Conservation (phyloP, 768 basidiomycete species). For the Tylopilus sp. region DNA sequence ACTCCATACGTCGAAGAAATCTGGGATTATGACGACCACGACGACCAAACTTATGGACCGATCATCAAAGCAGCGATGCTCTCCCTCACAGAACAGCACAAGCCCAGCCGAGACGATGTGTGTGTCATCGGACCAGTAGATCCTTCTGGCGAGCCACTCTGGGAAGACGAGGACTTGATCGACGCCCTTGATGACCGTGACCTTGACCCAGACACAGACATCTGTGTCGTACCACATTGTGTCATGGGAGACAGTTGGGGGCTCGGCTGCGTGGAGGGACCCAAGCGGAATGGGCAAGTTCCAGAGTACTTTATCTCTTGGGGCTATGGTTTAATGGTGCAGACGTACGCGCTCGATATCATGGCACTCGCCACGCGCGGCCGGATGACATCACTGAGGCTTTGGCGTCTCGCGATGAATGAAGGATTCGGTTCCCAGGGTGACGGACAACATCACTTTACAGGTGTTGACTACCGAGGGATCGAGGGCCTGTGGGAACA, state of each 20-base stretch:
- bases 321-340: background rate
- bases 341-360: background rate
- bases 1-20: background rate
- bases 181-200: background rate
- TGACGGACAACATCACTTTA: background rate
- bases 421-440: background rate
- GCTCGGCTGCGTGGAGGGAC: background rate
- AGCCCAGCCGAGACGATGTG: background rate
- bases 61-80: background rate
- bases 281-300: background rate
- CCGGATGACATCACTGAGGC: background rate
- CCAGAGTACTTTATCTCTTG: background rate
- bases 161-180: background rate
- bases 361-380: background rate
- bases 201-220: background rate
- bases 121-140: background rate
- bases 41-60: background rate
- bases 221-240: background rate
- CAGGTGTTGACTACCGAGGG: background rate
- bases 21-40: no score
- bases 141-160: background rate
- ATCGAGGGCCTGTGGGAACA: background rate
- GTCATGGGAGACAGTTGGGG: background rate
- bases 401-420: background rate
- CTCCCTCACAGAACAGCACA: background rate